Conservation (phyloP, 441 rosid species). For the Capsella rubella region DNA sequence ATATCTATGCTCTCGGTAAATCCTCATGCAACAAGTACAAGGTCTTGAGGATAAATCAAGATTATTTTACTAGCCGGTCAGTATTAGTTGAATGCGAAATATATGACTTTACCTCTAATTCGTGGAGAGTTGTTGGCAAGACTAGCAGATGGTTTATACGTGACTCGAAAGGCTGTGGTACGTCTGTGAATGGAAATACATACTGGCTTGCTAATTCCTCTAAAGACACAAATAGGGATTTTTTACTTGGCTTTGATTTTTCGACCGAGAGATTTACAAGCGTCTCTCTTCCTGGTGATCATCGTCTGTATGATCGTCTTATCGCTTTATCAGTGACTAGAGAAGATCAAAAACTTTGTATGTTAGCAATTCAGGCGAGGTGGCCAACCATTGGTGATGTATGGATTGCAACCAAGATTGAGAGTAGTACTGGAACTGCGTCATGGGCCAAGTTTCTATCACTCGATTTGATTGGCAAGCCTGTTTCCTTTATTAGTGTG, state of each 20-base stretch:
- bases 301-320: neutral
- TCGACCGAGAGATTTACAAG: neutral
- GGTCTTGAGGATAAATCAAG: neutral
- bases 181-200: neutral
- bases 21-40: neutral
- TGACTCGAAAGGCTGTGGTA: neutral
- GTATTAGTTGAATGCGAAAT: neutral
- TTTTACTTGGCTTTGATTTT: neutral
- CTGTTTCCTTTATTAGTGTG: neutral
- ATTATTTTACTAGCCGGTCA: neutral
- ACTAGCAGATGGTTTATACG: neutral
- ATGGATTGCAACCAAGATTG: constrained; percentile 8
- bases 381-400: neutral
- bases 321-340: neutral
- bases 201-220: neutral
- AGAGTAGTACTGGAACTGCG: neutral
- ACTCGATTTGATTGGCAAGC: neutral
- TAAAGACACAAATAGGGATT: neutral
- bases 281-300: neutral
- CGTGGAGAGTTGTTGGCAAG: neutral
- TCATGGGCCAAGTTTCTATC: constrained; percentile 10
- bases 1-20: neutral
- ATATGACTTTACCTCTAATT: constrained; percentile 5
- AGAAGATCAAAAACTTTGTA: constrained; percentile 11
- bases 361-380: neutral